Conservation (phyloP, 257 asterid genomes). For the Nicotiana obtusifolia region DNA sequence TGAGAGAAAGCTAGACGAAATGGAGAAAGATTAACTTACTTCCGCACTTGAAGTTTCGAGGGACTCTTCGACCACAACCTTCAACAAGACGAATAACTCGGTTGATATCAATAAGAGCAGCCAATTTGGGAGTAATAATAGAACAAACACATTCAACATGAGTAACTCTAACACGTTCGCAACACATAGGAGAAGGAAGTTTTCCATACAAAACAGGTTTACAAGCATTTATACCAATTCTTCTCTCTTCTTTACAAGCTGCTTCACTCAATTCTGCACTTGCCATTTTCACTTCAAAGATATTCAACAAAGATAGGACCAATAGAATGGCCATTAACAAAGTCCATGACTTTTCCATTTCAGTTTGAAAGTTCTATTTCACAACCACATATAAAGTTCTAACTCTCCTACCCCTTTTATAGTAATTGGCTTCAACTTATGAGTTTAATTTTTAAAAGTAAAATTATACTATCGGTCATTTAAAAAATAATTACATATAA, state of each 20-base stretch:
- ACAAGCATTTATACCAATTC: conserved; percentile 17
- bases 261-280: neutral
- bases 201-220: conserved; percentile 17
- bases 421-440: too few species aligned
- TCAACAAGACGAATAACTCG: conserved; percentile 12
- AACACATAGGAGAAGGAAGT: conserved; percentile 18
- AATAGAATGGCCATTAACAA: neutral
- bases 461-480: too few species aligned
- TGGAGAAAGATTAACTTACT: conserved; percentile 9
- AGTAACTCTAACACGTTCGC: conserved; percentile 10
- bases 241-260: conserved; percentile 13
- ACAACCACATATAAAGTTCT: too few species aligned
- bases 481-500: too few species aligned
- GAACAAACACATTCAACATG: conserved; percentile 21
- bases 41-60: conserved; percentile 32
- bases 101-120: conserved; percentile 19
- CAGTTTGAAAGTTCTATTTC: too few species aligned
- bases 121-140: conserved; percentile 17
- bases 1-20: neutral
- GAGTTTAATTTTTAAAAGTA: too few species aligned
- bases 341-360: neutral
- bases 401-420: neutral
- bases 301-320: neutral
- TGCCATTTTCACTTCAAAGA: neutral
- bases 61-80: conserved; percentile 27